Percentiles rank a stretch among this genome's conserved stretches.
Evolutionary conservation across 164 flowering plant species (phyloP).

Genomic region (Paratinospora sagittata): DNA sequence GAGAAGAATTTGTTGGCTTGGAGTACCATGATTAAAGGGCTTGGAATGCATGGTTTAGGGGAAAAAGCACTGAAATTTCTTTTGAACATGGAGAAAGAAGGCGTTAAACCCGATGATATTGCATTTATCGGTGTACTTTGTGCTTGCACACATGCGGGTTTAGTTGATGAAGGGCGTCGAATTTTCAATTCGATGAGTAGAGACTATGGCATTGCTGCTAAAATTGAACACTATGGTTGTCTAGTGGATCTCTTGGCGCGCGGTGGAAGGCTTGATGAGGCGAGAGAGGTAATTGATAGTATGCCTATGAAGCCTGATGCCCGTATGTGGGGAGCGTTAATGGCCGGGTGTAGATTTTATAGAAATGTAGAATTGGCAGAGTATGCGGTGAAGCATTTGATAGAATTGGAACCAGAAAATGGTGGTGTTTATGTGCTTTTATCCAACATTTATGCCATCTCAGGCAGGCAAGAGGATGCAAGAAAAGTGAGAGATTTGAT

Average conservation of each 20-base stretch:
- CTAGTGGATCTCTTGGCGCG: constrained; percentile 40
- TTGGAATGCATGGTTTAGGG: constrained; percentile 34
- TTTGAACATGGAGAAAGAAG: constrained; percentile 19
- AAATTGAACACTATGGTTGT: constrained; percentile 43
- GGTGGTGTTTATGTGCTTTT: constrained; percentile 29
- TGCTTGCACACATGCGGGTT: constrained; percentile 31
- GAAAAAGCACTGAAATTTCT: constrained; percentile 22
- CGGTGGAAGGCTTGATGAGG: constrained; percentile 29
- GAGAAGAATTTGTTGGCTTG: constrained; percentile 27
- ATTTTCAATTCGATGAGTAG: constrained; percentile 24
- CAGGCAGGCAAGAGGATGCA: constrained; percentile 27
- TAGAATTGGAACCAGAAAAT: constrained; percentile 26
- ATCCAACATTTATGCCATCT: constrained; percentile 25
- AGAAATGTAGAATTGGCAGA: constrained; percentile 25
- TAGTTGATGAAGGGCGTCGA: constrained; percentile 25
- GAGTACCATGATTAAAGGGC: constrained; percentile 32
- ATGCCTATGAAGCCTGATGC: constrained; percentile 41
- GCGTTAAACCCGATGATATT: constrained; percentile 25
- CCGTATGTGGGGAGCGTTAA: constrained; percentile 32
- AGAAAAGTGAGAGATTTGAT: constrained; percentile 19
- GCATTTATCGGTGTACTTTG: constrained; percentile 29
- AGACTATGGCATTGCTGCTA: constrained; percentile 22
- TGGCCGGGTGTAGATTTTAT: constrained; percentile 33
- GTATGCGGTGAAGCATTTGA: constrained; percentile 19
- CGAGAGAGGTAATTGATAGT: constrained; percentile 17